Conservation (phyloP, 2,329 filamentous ascomycete species). For the Balansia obtecta region DNA sequence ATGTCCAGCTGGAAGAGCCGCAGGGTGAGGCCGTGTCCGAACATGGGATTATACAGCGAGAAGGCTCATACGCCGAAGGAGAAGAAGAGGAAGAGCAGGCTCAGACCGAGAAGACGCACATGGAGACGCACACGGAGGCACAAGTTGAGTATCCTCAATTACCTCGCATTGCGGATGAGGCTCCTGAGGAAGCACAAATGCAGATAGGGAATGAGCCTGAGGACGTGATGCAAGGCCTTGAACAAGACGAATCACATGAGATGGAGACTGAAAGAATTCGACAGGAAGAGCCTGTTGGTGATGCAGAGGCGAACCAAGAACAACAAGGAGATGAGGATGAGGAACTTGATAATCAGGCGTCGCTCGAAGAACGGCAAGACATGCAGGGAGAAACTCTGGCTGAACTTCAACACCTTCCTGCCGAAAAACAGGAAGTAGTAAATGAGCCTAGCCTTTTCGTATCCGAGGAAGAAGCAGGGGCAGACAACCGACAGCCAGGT, state of each 20-base stretch:
- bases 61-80: neutral
- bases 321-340: neutral
- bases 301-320: neutral
- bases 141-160: neutral
- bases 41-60: neutral
- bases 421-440: neutral
- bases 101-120: neutral
- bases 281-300: neutral
- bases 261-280: no score
- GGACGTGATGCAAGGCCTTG: neutral
- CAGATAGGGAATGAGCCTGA: neutral
- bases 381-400: neutral
- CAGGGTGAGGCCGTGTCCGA: neutral
- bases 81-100: neutral
- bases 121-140: neutral
- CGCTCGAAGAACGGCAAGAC: neutral
- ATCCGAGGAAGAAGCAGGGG: neutral
- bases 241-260: neutral
- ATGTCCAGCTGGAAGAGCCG: neutral
- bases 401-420: neutral
- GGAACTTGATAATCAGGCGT: neutral
- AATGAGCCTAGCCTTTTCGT: neutral
- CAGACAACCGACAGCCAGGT: neutral
- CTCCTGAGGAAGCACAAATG: neutral
- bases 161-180: neutral